Evolutionary conservation across 164 flowering plant genomes (phyloP).

Genomic region (Aristolochia contorta): DNA sequence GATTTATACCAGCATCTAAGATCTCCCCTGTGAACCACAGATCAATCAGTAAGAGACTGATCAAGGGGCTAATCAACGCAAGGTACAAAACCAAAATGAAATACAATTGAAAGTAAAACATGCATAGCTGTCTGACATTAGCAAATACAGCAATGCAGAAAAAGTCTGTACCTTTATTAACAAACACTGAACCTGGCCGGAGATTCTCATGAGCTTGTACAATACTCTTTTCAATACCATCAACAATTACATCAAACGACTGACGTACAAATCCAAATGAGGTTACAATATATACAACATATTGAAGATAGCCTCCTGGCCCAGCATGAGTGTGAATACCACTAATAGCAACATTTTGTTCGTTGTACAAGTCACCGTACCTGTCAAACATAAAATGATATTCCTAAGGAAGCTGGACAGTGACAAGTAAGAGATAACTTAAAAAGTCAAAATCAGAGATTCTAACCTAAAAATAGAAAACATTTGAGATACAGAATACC

Average conservation of each 20-base stretch:
- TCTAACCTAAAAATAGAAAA: not conserved
- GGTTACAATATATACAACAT: slow-evolving; percentile 83
- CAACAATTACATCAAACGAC: slow-evolving; percentile 92
- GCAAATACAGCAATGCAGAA: not conserved
- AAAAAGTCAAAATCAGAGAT: not conserved
- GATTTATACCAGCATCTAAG: slow-evolving; percentile 81
- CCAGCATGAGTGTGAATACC: slow-evolving; percentile 99
- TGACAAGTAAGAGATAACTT: not conserved
- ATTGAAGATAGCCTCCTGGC: slow-evolving; percentile 98
- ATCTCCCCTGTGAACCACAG: slow-evolving; percentile 59
- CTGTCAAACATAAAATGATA: slow-evolving; percentile 22
- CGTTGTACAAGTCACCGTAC: slow-evolving; percentile 79
- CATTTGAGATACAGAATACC: too few species aligned
- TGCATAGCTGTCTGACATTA: not conserved
- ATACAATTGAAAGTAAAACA: not conserved
- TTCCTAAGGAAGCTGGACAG: not conserved
- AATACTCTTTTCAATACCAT: slow-evolving; percentile 92
- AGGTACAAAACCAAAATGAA: not conserved
- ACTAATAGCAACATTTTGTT: slow-evolving; percentile 91
- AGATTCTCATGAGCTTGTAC: slow-evolving; percentile 88
- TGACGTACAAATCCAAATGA: slow-evolving; percentile 97
- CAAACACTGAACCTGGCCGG: slow-evolving; percentile 80
- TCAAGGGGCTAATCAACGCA: not conserved
- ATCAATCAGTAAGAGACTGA: not conserved
- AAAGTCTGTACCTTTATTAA: slow-evolving; percentile 57